Evolutionary conservation across 495 filamentous ascomycete species (phyloP), one percentile per base, ranked within the genome.

Genomic region (Penicillium crystallinum): DNA sequence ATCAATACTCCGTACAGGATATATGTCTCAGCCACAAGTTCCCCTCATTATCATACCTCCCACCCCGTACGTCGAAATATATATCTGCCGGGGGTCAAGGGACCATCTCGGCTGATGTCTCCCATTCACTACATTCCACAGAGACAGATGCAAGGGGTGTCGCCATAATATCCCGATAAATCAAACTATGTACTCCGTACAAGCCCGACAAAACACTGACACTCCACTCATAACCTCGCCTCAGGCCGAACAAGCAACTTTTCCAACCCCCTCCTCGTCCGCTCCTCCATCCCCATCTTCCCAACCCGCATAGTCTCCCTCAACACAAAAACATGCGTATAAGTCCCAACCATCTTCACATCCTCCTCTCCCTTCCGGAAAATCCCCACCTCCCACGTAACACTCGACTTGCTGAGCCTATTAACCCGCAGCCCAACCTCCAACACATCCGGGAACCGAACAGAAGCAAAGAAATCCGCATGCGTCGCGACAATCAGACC

Each of bases 341-440:
- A 90, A 49, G 84, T 86, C 0, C 92, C 93, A 3, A 96, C 90
- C 46, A 90, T 88, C 65, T 86, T 88, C 2, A 91, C 89, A 27
- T 78, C 72, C n/a, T 89, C 82, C 31, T 84, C 70, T 0, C 81
- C 89, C 52, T 79, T 75, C 60, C 88, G 85, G 57, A 97, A 97
- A 11, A 98, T 79, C 3, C 86, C 92, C 30, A 95, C 80, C 61
- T 98, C 92, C 65, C 96, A 98, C 7, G 84, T 87, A n/a, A 93
- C 91, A 59, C 89, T 95, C 15, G 88, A 90, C 56, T 82, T 87
- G 2, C 90, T 88, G 5, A 98, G 74, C 62, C 85, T 89, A 52
- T 86, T 89, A 10, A 95, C 90, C 2, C 91, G 77, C 29, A 98
- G 63, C 3, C 84, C 90, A 0, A 96, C 75, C 50, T 96, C 90